phyloP scores from a whole-genome alignment of 1,139 yeast species.

The Protomyces arabidopsidicola region DNA sequence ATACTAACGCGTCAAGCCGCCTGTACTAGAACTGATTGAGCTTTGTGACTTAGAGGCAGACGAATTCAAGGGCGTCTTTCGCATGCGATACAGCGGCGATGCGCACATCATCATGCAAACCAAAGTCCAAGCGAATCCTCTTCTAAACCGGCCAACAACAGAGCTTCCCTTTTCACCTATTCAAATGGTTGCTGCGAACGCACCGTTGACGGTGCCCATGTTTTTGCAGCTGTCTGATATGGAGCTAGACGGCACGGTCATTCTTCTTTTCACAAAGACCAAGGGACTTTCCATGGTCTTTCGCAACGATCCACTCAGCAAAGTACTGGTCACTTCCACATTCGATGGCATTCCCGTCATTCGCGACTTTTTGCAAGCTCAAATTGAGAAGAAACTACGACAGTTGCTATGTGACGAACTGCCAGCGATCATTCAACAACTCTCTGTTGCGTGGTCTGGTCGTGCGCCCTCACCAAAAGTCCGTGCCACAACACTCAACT shows the following conservation, averaged over 20 bases:
- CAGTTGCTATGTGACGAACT: conserved; percentile 77
- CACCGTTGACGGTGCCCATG: conserved; percentile 71
- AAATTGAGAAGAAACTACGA: conserved; percentile 75
- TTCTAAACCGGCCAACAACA: conserved; percentile 55
- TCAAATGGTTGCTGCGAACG: conserved; percentile 59
- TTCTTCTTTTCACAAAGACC: conserved; percentile 72
- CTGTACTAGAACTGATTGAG: conserved; percentile 74
- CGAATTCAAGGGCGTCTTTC: conserved; percentile 78
- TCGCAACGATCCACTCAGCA: conserved; percentile 80
- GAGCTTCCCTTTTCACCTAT: conserved; percentile 57
- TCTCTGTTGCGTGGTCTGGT: conserved; percentile 63
- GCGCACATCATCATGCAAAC: conserved; percentile 76
- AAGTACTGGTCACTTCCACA: conserved; percentile 74
- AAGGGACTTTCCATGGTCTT: conserved; percentile 83
- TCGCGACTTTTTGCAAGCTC: conserved; percentile 72
- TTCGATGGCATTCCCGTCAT: conserved; percentile 81
- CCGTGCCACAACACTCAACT: conserved; percentile 12
- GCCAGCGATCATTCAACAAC: conserved; percentile 72
- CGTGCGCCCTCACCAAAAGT: conserved; percentile 22
- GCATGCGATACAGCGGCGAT: conserved; percentile 73
- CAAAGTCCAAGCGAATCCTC: conserved; percentile 70
- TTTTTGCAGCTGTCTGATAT: conserved; percentile 71
- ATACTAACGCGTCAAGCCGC: conserved; percentile 46
- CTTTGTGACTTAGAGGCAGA: conserved; percentile 80
- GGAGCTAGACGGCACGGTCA: conserved; percentile 71